Percentiles rank a stretch among this genome's conserved stretches.
phyloP scores from a whole-genome alignment of 768 basidiomycete species.

The Tylopilus vinaceipallidus region DNA sequence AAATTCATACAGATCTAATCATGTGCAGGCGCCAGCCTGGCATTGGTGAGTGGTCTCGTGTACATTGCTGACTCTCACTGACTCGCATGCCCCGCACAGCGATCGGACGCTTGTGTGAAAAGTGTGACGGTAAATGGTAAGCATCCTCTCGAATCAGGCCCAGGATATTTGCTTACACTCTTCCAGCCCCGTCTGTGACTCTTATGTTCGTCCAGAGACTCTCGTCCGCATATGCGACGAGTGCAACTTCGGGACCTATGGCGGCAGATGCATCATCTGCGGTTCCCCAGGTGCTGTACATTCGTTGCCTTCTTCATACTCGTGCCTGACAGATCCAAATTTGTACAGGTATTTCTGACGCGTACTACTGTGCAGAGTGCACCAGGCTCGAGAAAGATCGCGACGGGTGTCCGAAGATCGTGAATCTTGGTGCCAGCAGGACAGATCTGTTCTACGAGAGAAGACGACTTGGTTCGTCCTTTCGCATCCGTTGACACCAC shows the following conservation, averaged over 20 bases:
- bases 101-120: conserved; percentile 97
- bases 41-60: conserved; percentile 61
- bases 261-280: conserved; percentile 97
- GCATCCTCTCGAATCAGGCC: conserved; percentile 21
- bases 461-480: conserved; percentile 67
- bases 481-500: neutral
- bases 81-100: conserved; percentile 45
- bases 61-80: conserved; percentile 7
- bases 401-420: conserved; percentile 98
- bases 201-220: conserved; percentile 97
- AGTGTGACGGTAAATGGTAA: conserved; percentile 99
- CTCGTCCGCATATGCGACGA: conserved; percentile 98
- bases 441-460: conserved; percentile 93
- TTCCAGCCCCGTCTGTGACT: conserved; percentile 93
- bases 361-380: conserved; percentile 98
- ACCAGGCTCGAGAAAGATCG: conserved; percentile 96
- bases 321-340: neutral
- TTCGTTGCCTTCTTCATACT: neutral
- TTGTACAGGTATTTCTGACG: conserved; percentile 87
- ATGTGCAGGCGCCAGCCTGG: conserved; percentile 99
- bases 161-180: neutral
- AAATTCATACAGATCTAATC: conserved; percentile 69
- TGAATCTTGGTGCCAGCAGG: conserved; percentile 91
- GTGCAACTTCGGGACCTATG: conserved; percentile 98
- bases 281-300: conserved; percentile 78